Conservation (phyloP, 352 stramenopile species). For the Pythium phragmiticola region DNA sequence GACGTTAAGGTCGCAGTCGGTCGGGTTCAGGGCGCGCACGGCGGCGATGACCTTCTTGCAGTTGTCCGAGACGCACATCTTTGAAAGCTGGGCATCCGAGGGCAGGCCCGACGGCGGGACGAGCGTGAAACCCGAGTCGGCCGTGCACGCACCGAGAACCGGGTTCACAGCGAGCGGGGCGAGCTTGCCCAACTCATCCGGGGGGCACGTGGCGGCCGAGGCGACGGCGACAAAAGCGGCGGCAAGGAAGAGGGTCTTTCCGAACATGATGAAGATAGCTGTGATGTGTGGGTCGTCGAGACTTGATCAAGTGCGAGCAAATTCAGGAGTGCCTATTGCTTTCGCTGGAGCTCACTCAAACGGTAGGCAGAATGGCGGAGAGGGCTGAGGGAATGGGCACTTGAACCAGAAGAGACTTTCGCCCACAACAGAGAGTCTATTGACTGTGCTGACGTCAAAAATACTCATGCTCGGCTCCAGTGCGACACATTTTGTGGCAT, state of each 20-base stretch:
- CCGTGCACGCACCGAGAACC: constrained; percentile 1
- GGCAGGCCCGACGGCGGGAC: constrained; percentile 24
- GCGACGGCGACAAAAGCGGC: constrained; percentile 18
- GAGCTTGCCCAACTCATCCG: constrained; percentile 9
- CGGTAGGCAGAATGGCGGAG: background rate
- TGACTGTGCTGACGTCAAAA: background rate
- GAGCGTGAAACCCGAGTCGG: constrained; percentile 19
- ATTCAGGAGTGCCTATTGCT: constrained; percentile 22
- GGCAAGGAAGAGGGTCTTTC: constrained; percentile 16
- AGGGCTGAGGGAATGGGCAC: background rate
- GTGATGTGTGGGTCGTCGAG: constrained; percentile 8
- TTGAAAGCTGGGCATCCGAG: constrained; percentile 12
- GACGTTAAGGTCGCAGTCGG: constrained; percentile 25
- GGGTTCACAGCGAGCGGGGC: constrained; percentile 7
- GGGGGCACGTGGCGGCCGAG: constrained; percentile 4
- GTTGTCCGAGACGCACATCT: constrained; percentile 21
- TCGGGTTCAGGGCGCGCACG: background rate
- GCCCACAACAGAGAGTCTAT: background rate
- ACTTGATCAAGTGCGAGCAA: constrained; percentile 20
- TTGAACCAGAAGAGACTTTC: background rate
- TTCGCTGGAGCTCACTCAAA: background rate
- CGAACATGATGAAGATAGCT: constrained; percentile 17
- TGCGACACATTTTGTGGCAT: background rate
- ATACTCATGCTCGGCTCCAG: background rate
- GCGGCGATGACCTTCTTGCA: constrained; percentile 15